Base-by-base conservation (phyloP, 495 filamentous ascomycete species). In the Penicillium angulare region DNA sequence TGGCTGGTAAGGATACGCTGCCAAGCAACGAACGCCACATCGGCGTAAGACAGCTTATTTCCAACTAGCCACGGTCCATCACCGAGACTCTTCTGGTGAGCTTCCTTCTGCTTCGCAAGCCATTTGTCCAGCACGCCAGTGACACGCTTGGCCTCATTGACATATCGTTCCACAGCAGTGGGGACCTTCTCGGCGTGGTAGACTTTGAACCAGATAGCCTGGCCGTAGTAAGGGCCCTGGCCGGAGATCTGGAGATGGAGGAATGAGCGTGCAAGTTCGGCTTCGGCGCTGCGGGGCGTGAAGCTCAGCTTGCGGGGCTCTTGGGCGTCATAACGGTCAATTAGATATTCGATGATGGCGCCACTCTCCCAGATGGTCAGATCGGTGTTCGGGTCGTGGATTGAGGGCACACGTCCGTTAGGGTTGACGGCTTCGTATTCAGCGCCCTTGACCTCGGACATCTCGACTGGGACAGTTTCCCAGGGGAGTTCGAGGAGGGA, bases 321-420 rank as follows among this genome's bases (percentile, higher is more conserved):
- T n/a, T 75, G 52, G 21, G 52, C 74, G 65, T 87, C 84, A 68
- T 88, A 88, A 17, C 63, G 70, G 12, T 84, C 80, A 21, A 84
- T 55, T 5, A 87, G 64, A 54, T 88, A 91, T 50, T 84, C 72
- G 55, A 89, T 48, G 65, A 88, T 88, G n/a, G 87, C 86, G 47
- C 85, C 86, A 7, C 81, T 85, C 59, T 89, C 86, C 83, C 84
- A 89, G 9, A 90, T 57, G 0, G 70, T 83, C 52, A 86, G 66
- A 50, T 69, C 76, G 0, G 79, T 85, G 71, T 90, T 89, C 16
- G 80, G 77, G 61, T 89, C 86, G 31, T 85, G 63, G 49, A 89
- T 81, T 36, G 75, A 67, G 33, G 77, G 76, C 32, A 75, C 58
- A 13, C 88, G 85, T 36, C 87, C 87, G 65, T 91, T 90, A 52